phyloP scores from a whole-genome alignment of 495 filamentous ascomycete species.

The Penicillium desertorum region DNA sequence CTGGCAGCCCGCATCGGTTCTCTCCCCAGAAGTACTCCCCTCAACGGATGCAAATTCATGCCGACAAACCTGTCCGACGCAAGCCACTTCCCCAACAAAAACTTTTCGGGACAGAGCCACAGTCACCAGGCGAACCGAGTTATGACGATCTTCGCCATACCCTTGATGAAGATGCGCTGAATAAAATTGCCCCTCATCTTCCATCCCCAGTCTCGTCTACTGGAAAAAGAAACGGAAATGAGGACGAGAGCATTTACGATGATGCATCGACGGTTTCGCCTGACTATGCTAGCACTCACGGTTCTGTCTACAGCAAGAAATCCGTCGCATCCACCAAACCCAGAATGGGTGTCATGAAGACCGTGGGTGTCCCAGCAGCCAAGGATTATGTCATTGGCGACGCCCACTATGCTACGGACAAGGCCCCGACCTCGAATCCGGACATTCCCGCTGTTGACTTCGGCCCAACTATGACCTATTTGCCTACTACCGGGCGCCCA shows the following conservation, averaged over 20 bases:
- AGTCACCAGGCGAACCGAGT: constrained; percentile 47
- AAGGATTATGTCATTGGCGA: constrained; percentile 62
- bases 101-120: constrained; percentile 9
- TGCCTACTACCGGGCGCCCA: constrained; percentile 53
- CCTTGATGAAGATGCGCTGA: constrained; percentile 64
- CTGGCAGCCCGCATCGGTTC: constrained; percentile 30
- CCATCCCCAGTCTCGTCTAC: constrained; percentile 33
- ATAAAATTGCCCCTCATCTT: constrained; percentile 43
- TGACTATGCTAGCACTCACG: constrained; percentile 71
- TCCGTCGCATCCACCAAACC: constrained; percentile 65
- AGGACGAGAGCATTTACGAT: constrained; percentile 52
- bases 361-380: constrained; percentile 62
- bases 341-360: constrained; percentile 79
- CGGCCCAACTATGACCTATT: constrained; percentile 70
- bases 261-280: constrained; percentile 50
- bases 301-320: constrained; percentile 59
- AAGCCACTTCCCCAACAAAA: constrained; percentile 62
- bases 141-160: constrained; percentile 64
- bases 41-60: constrained; percentile 35
- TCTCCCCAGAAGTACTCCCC: constrained; percentile 4
- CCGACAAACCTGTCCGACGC: constrained; percentile 50
- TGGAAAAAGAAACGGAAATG: constrained; percentile 22
- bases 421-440: constrained; percentile 33
- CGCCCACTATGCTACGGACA: constrained; percentile 50
- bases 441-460: constrained; percentile 82